Evolutionary conservation across 305 asterid species (phyloP).

Genomic region (Caryopteris hybrid): DNA sequence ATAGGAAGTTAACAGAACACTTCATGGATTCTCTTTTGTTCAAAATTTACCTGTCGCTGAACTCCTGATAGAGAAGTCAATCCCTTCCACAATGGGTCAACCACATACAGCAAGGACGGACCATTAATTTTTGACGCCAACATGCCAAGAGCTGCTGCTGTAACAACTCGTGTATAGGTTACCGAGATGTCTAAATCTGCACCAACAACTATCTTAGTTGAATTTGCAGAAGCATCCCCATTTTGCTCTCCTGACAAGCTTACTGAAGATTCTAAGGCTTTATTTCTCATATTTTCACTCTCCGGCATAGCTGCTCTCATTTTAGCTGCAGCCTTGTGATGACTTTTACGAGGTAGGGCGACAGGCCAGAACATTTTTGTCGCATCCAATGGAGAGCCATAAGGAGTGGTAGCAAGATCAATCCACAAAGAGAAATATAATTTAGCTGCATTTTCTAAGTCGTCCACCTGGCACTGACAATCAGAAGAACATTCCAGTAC

Average conservation of each 20-base stretch:
- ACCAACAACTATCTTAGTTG: constrained; percentile 84
- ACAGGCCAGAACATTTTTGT: constrained; percentile 97
- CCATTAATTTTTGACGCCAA: constrained; percentile 76
- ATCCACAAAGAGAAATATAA: constrained; percentile 82
- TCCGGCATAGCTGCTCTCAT: constrained; percentile 82
- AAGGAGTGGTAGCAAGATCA: constrained; percentile 91
- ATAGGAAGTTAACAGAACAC: background rate
- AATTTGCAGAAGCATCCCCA: constrained; percentile 54
- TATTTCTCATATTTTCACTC: constrained; percentile 43
- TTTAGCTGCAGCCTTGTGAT: constrained; percentile 95
- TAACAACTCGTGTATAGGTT: constrained; percentile 82
- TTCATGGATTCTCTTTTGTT: constrained; percentile 1
- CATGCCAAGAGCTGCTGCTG: constrained; percentile 82
- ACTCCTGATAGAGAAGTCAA: constrained; percentile 84
- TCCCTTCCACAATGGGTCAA: constrained; percentile 83
- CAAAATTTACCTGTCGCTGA: constrained; percentile 82
- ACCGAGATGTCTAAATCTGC: constrained; percentile 86
- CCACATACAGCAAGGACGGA: constrained; percentile 57
- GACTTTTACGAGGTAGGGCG: constrained; percentile 95
- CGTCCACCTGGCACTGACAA: constrained; percentile 75
- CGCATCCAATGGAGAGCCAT: constrained; percentile 80
- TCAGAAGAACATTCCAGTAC: constrained; percentile 21
- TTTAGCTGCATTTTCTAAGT: constrained; percentile 75
- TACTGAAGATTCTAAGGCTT: constrained; percentile 42
- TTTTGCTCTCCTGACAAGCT: constrained; percentile 48